Percentiles rank a stretch among this genome's conserved stretches.
Conservation (phyloP, 2,329 filamentous ascomycete genomes). For the Penicillium expansum region DNA sequence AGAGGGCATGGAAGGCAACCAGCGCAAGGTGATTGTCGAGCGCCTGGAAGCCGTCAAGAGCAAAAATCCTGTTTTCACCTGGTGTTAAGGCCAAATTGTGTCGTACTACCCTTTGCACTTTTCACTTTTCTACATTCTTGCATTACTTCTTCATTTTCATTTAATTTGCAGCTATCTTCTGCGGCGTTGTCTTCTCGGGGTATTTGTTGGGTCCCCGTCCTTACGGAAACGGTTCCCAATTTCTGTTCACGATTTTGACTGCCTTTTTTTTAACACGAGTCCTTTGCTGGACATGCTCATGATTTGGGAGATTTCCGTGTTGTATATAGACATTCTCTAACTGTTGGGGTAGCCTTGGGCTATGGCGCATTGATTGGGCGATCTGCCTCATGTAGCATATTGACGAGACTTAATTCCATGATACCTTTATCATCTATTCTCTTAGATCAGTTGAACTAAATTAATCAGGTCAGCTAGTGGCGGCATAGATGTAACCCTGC, state of each 20-base stretch:
- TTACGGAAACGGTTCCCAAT: not conserved
- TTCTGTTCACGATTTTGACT: not conserved
- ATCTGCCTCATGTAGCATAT: slow-evolving; percentile 29
- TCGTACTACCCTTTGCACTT: slow-evolving; percentile 5
- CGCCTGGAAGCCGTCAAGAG: slow-evolving; percentile 92
- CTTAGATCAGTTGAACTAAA: not conserved
- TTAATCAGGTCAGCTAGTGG: not conserved
- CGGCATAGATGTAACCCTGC: not conserved
- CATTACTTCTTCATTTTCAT: slow-evolving; percentile 16
- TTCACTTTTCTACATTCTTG: slow-evolving; percentile 11
- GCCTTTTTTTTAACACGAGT: slow-evolving; percentile 22
- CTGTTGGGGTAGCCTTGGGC: slow-evolving; percentile 23
- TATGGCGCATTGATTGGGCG: slow-evolving; percentile 25
- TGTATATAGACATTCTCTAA: slow-evolving; percentile 38
- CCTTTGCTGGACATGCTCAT: slow-evolving; percentile 22
- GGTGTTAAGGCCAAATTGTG: slow-evolving; percentile 63
- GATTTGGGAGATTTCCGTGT: slow-evolving; percentile 23
- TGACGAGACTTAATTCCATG: slow-evolving; percentile 30
- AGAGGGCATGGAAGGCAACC: slow-evolving; percentile 86
- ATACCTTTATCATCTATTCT: slow-evolving; percentile 19
- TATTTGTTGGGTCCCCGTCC: not conserved
- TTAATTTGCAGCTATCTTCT: slow-evolving; percentile 20
- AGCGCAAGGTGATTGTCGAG: slow-evolving; percentile 94
- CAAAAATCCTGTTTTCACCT: slow-evolving; percentile 93
- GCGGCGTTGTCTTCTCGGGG: slow-evolving; percentile 19